Conservation (phyloP, 2,329 filamentous ascomycete genomes). For the Gliomastix tumulicola region DNA sequence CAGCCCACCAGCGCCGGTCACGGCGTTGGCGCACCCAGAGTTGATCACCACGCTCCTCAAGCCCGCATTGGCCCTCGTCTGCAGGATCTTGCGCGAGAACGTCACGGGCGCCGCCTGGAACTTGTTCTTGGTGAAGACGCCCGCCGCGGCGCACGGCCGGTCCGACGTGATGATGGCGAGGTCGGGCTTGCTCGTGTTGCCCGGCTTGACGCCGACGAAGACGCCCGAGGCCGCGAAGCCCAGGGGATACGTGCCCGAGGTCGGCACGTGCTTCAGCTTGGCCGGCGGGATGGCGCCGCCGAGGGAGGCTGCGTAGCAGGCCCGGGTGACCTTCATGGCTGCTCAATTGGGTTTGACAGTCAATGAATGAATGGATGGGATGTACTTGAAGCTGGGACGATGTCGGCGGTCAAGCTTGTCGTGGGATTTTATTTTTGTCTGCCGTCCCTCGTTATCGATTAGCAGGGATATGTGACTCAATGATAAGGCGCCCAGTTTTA, state of each 20-base stretch:
- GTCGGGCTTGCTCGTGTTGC: constrained; percentile 87
- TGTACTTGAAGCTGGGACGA: too few species aligned
- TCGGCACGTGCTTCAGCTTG: constrained; percentile 88
- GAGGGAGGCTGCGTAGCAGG: constrained; percentile 21
- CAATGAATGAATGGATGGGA: too few species aligned
- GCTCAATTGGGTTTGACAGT: too few species aligned
- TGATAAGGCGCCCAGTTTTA: too few species aligned
- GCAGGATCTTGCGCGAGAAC: constrained; percentile 68
- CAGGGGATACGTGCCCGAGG: constrained; percentile 77
- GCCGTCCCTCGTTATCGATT: too few species aligned
- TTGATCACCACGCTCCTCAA: constrained; percentile 85
- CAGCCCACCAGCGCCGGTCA: constrained; percentile 83
- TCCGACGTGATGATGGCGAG: constrained; percentile 85
- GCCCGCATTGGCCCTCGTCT: constrained; percentile 57
- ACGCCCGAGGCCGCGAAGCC: constrained; percentile 84
- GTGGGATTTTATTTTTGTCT: too few species aligned
- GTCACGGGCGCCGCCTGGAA: constrained; percentile 96
- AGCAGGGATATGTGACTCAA: too few species aligned
- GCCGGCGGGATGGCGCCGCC: constrained; percentile 54
- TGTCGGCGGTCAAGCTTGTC: too few species aligned
- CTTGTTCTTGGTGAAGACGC: constrained; percentile 96
- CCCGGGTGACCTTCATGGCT: constrained; percentile 27
- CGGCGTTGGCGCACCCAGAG: constrained; percentile 93
- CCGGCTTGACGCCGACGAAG: constrained; percentile 88
- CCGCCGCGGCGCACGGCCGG: constrained; percentile 75